phyloP scores from a whole-genome alignment of 306 rosid genomes.

The Mucuna pruriens region DNA sequence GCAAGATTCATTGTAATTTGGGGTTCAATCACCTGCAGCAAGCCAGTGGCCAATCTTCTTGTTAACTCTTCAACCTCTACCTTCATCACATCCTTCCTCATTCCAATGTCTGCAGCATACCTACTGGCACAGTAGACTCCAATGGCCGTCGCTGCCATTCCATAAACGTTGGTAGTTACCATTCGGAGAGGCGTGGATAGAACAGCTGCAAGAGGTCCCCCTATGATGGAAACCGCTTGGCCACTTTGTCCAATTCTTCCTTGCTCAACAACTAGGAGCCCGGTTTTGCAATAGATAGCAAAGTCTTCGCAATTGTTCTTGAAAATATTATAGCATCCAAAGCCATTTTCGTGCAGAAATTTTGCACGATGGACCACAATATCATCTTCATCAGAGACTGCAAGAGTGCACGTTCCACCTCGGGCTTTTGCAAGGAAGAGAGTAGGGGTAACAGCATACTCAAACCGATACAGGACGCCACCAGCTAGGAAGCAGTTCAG shows the following conservation, averaged over 20 bases:
- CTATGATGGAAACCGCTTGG: constrained; percentile 85
- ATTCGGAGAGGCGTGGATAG: constrained; percentile 73
- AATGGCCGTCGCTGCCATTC: constrained; percentile 73
- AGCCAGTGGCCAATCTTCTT: constrained; percentile 56
- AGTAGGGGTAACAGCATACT: constrained; percentile 72
- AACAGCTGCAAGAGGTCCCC: constrained; percentile 91
- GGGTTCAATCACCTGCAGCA: constrained; percentile 66
- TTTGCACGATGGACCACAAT: constrained; percentile 79
- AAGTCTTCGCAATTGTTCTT: constrained; percentile 96
- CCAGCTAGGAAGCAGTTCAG: constrained; percentile 87
- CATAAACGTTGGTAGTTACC: constrained; percentile 73
- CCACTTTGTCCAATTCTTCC: constrained; percentile 86
- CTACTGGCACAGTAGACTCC: constrained; percentile 88
- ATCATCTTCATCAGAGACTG: constrained; percentile 64
- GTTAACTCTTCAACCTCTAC: constrained; percentile 84
- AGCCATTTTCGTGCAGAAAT: constrained; percentile 74
- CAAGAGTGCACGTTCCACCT: constrained; percentile 95
- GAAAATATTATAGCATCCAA: constrained; percentile 84
- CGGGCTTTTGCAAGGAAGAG: constrained; percentile 88
- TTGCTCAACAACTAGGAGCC: constrained; percentile 71
- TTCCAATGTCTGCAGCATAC: constrained; percentile 84
- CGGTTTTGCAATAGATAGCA: constrained; percentile 94
- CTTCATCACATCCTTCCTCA: constrained; percentile 79
- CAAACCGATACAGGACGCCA: constrained; percentile 85
- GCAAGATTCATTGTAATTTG: constrained; percentile 41